Base-by-base conservation (phyloP, 768 basidiomycete species). In the Pilatotrama ljubarskyi region DNA sequence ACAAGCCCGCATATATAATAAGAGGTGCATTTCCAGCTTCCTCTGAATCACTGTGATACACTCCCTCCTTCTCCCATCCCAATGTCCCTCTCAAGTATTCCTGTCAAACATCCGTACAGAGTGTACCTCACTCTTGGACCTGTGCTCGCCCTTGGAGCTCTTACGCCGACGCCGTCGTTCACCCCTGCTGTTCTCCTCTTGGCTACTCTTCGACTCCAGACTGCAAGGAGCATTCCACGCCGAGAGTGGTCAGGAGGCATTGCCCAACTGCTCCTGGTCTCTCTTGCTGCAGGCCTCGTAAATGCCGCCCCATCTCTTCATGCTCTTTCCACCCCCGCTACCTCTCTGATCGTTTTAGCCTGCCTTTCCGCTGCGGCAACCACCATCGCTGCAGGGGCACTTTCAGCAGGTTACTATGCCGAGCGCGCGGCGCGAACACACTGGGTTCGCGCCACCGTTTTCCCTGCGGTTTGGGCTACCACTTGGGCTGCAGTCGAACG, bases 401-500 rank as follows among this genome's bases (percentile, higher is more conserved):
- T 87, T 26, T 22, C 66, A 6, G 60, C 74, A 5, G 60, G 84
- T 8, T 77, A 77, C 59, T 55, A 78, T 18, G 75, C 80, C 42
- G 75, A 76, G 14, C 72, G 71, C 25, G 17, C 78, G 51, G 70
- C 76, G 66, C 18, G 56, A 57, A 61, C 62, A 1, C 73, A 44
- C 17, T 82, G 81, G 78, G 61, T 77, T 2, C 81, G 79, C 63
- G 55, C 84, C 13, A 76, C 82, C 0, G 63, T 88, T 37, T 91
- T 93, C 69, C 91, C 91, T 0, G 79, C 80, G 0, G 64, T 89
- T 20, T 93, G 90, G 91, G 78, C 84, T 3, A 79, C 82, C 1
- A 64, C 77, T 2, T 91, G 90, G 90, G 79, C 73, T 51, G 65
- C 68, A 0, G 60, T 84, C 0, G 80, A 89, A 0, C 78, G 73